Conservation (phyloP, 176 grass and related monocot species). For the Chrysopogon serrulatus region DNA sequence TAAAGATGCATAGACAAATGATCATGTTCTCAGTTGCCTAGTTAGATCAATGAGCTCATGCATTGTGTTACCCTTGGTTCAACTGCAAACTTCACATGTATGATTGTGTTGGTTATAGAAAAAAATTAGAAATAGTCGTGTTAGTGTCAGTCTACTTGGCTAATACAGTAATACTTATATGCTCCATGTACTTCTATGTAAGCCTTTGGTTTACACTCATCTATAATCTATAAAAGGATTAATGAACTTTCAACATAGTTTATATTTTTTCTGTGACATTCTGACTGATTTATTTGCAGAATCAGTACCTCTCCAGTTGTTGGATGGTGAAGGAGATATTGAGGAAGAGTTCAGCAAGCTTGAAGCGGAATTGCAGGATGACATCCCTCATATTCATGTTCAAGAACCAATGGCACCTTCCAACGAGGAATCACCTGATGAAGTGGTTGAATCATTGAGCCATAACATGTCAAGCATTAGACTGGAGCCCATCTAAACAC, state of each 20-base stretch:
- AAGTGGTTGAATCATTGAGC: conserved; percentile 43
- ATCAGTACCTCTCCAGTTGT: conserved; percentile 39
- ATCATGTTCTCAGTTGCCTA: conserved; percentile 5
- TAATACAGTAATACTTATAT: background rate
- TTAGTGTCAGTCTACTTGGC: background rate
- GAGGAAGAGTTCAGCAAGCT: conserved; percentile 82
- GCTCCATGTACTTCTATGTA: background rate
- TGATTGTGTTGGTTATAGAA: background rate
- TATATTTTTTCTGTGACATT: conserved; percentile 4
- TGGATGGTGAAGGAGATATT: conserved; percentile 52
- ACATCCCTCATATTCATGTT: conserved; percentile 23
- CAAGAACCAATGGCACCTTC: conserved; percentile 26
- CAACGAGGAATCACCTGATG: conserved; percentile 27
- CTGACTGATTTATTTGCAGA: conserved; percentile 38
- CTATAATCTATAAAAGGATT: conserved; percentile 4
- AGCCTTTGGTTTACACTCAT: background rate
- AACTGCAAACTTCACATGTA: background rate
- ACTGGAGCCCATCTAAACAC: conserved; percentile 54
- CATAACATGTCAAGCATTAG: conserved; percentile 56
- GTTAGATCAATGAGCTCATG: background rate
- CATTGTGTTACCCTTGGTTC: background rate
- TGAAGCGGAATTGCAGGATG: conserved; percentile 60
- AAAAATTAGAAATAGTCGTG: background rate
- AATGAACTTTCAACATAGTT: background rate
- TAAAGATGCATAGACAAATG: background rate